These are phyloP conservation scores for Monilinia vaccinii-corymbosi DNA, from an alignment of 2,329 filamentous ascomycete species.

Conservation along the genomic window DNA sequence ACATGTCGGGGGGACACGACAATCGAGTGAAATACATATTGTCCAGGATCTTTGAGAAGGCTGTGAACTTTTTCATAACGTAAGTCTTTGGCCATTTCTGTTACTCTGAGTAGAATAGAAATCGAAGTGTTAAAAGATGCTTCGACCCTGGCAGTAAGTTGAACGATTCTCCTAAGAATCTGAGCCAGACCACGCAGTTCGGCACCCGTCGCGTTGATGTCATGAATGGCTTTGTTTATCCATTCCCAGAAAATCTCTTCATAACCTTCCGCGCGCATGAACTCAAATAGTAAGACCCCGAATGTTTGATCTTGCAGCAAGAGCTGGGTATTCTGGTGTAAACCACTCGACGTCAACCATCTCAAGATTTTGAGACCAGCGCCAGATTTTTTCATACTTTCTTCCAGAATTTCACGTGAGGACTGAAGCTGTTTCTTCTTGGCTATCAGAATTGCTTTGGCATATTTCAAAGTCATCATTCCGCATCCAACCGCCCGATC, in stretches of 20 bases:
- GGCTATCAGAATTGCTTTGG: constrained; percentile 19
- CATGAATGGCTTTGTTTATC: constrained; percentile 20
- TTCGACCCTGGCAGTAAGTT: neutral
- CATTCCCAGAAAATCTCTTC: constrained; percentile 25
- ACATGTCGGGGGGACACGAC: neutral
- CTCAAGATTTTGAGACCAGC: constrained; percentile 26
- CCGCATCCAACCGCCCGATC: constrained; percentile 26
- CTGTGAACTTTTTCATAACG: neutral
- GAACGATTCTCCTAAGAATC: neutral
- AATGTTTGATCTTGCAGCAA: constrained; percentile 18
- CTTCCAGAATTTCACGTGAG: constrained; percentile 15
- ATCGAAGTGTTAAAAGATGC: neutral
- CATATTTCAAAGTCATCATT: constrained; percentile 24
- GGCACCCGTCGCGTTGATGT: neutral
- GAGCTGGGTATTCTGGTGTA: constrained; percentile 20
- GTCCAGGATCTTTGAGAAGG: neutral
- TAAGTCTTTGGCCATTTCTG: neutral
- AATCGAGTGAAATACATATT: neutral
- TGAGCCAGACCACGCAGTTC: neutral
- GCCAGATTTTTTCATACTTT: constrained; percentile 24
- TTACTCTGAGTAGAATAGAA: neutral
- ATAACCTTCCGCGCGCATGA: constrained; percentile 26
- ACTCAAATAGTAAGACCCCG: constrained; percentile 21
- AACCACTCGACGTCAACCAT: constrained; percentile 27
- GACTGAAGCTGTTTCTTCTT: constrained; percentile 18